Conservation (phyloP, 257 asterid species). For the Fraxinus excelsior region DNA sequence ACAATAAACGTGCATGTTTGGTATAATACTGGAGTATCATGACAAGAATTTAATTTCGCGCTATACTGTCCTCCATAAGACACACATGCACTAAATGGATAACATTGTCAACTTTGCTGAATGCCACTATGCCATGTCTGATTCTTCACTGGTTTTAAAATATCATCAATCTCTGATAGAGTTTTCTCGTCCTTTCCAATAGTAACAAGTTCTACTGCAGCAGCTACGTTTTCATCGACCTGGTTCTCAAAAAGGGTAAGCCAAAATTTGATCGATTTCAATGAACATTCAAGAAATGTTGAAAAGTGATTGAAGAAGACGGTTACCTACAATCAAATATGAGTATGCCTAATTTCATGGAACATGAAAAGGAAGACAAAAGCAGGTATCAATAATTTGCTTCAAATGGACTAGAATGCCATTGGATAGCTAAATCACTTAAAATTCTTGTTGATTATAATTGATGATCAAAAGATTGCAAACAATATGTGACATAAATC, state of each 20-base stretch:
- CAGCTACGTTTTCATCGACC: constrained; percentile 83
- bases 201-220: constrained; percentile 64
- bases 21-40: too few species aligned
- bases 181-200: constrained; percentile 59
- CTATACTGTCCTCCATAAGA: background rate
- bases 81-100: background rate
- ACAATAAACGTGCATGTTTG: too few species aligned
- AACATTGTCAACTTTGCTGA: constrained; percentile 44
- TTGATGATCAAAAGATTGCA: background rate
- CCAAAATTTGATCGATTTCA: background rate
- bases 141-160: constrained; percentile 83
- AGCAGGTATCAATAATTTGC: background rate
- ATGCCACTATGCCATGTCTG: constrained; percentile 96
- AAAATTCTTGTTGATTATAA: too few species aligned
- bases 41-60: background rate
- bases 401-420: background rate
- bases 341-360: background rate
- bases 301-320: background rate
- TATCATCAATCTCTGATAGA: constrained; percentile 57
- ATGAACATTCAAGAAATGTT: background rate
- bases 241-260: constrained; percentile 24
- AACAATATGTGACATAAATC: too few species aligned
- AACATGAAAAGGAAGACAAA: background rate
- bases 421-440: background rate
- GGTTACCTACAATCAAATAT: background rate